These are phyloP conservation scores for Pseudozyma tsukubaensis DNA, from an alignment of 1,284 basidiomycete genomes.

Conservation along the genomic window DNA sequence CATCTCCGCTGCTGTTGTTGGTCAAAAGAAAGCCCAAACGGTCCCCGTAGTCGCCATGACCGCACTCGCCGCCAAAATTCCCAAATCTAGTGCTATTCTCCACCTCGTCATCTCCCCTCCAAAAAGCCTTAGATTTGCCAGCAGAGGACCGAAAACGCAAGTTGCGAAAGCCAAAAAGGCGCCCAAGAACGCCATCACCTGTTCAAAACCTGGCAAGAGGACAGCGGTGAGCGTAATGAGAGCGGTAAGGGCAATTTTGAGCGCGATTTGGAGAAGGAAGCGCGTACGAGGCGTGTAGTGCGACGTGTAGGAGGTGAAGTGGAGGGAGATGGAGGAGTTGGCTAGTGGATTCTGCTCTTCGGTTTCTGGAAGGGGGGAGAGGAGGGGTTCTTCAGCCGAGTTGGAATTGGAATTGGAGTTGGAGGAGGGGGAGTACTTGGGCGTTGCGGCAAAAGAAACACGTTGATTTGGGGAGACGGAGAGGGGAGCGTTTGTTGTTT, in stretches of 20 bases:
- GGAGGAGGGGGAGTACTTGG: neutral
- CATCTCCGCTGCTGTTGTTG: no score
- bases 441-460: constrained; percentile 29
- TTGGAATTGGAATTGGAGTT: neutral
- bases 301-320: constrained; percentile 21
- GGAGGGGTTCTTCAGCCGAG: neutral
- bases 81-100: constrained; percentile 43
- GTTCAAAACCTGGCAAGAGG: constrained; percentile 83
- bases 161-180: constrained; percentile 83
- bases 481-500: constrained; percentile 16
- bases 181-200: constrained; percentile 90
- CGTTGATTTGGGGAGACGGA: constrained; percentile 38
- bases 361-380: constrained; percentile 1
- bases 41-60: constrained; percentile 60
- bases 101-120: constrained; percentile 34
- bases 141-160: constrained; percentile 64
- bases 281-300: constrained; percentile 26
- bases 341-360: constrained; percentile 46
- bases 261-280: constrained; percentile 13
- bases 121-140: constrained; percentile 59
- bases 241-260: constrained; percentile 50
- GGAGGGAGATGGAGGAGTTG: constrained; percentile 45
- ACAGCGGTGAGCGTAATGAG: constrained; percentile 60
- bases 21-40: constrained; percentile 58
- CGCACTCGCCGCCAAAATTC: constrained; percentile 49